phyloP scores from a whole-genome alignment of 441 rosid genomes.

The Sinapis alba region DNA sequence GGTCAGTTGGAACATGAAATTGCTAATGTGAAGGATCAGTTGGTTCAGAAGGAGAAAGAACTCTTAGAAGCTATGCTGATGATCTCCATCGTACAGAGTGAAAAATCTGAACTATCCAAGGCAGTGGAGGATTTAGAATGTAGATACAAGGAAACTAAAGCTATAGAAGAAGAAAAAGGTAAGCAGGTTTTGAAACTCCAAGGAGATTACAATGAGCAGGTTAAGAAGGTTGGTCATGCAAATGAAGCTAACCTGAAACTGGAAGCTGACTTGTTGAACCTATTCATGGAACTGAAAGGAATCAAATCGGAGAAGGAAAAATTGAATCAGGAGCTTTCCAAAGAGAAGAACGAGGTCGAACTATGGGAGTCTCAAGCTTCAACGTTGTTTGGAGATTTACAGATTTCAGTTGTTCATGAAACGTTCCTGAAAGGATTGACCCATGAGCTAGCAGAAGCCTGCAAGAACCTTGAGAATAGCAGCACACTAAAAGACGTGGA shows the following conservation, averaged over 20 bases:
- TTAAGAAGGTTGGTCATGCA: conserved; percentile 46
- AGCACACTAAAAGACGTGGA: conserved; percentile 48
- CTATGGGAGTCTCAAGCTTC: conserved; percentile 65
- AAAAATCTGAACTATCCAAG: conserved; percentile 51
- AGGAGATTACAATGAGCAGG: conserved; percentile 53
- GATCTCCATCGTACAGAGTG: conserved; percentile 44
- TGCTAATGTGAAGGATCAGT: conserved; percentile 45
- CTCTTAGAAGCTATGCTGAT: conserved; percentile 49
- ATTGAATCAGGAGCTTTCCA: conserved; percentile 54
- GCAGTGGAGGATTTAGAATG: conserved; percentile 57
- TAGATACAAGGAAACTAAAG: conserved; percentile 58
- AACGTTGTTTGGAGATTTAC: conserved; percentile 56
- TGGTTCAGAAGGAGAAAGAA: conserved; percentile 52
- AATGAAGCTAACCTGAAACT: conserved; percentile 50
- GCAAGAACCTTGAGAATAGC: conserved; percentile 46
- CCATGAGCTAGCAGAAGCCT: conserved; percentile 57
- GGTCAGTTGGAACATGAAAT: conserved; percentile 53
- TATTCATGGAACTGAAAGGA: conserved; percentile 50
- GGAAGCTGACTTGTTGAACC: conserved; percentile 48
- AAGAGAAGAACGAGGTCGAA: conserved; percentile 50
- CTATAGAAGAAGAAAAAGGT: conserved; percentile 51
- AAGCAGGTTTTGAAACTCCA: conserved; percentile 57
- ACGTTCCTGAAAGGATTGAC: conserved; percentile 60
- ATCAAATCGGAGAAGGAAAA: conserved; percentile 56
- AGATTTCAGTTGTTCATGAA: conserved; percentile 57